A percentile compares a stretch with the other conserved stretches of the same genome.
Conservation (phyloP, 2,329 filamentous ascomycete genomes). For the Mycogone perniciosa region DNA sequence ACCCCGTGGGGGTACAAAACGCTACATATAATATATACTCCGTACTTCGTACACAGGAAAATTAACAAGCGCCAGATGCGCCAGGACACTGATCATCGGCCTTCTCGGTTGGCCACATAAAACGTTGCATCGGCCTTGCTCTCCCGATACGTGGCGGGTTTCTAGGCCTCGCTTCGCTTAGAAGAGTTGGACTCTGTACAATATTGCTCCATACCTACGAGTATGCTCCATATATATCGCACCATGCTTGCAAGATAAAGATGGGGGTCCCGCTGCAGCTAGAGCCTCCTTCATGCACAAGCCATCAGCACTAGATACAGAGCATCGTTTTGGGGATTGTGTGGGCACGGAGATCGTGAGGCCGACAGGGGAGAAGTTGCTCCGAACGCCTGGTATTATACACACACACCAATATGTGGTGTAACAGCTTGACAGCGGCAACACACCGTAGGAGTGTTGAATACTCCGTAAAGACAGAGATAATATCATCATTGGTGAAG, state of each 20-base stretch:
- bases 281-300: neutral
- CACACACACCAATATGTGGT: too few species aligned
- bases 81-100: slow-evolving; percentile 9
- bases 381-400: slow-evolving; percentile 7
- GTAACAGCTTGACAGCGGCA: too few species aligned
- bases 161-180: neutral
- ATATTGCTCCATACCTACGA: too few species aligned
- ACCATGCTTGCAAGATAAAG: slow-evolving; percentile 6
- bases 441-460: too few species aligned
- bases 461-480: too few species aligned
- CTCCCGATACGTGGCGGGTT: neutral
- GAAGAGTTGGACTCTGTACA: neutral
- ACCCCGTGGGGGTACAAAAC: neutral
- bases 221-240: too few species aligned
- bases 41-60: neutral
- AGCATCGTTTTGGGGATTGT: neutral
- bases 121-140: slow-evolving; percentile 4
- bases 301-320: slow-evolving; percentile 2
- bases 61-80: slow-evolving; percentile 8
- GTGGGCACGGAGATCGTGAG: neutral
- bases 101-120: slow-evolving; percentile 5
- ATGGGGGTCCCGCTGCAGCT: neutral
- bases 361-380: slow-evolving; percentile 1
- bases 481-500: too few species aligned
- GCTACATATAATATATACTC: too few species aligned